Evolutionary conservation across 306 rosid species (phyloP).

Genomic region (Corylus avellana): DNA sequence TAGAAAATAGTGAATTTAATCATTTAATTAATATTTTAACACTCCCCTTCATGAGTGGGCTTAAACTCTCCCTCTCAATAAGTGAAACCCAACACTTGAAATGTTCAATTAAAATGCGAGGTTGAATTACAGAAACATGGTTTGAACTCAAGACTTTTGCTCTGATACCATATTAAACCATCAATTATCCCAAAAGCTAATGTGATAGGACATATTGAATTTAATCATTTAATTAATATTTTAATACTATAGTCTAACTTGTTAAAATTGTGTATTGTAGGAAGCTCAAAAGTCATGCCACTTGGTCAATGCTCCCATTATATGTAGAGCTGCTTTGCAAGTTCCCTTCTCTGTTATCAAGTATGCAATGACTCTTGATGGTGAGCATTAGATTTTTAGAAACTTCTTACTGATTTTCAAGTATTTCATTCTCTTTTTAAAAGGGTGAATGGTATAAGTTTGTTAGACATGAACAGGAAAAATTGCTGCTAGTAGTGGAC

Average conservation of each 20-base stretch:
- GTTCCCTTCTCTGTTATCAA: slow-evolving; percentile 90
- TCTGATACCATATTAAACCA: no score
- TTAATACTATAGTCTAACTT: background rate
- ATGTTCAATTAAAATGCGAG: no score
- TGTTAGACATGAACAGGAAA: slow-evolving; percentile 53
- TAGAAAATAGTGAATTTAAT: no score
- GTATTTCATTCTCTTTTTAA: background rate
- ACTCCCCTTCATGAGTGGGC: no score
- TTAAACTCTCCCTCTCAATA: no score
- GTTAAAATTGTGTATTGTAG: slow-evolving; percentile 35
- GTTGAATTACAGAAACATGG: no score
- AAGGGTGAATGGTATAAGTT: background rate
- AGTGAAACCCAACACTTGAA: no score
- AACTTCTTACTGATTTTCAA: slow-evolving; percentile 2
- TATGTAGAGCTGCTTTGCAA: slow-evolving; percentile 76
- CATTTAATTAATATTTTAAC: no score
- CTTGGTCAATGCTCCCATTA: slow-evolving; percentile 88
- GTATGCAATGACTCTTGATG: slow-evolving; percentile 98
- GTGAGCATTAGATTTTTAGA: slow-evolving; percentile 44
- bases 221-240: no score
- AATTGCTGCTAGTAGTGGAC: slow-evolving; percentile 85
- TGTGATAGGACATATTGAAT: no score
- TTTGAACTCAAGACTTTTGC: no score
- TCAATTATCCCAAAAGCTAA: no score
- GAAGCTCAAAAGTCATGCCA: slow-evolving; percentile 78